Percentiles rank a stretch among this genome's conserved stretches.
Conservation (phyloP, 2,329 filamentous ascomycete genomes). For the Epichloe sp. region DNA sequence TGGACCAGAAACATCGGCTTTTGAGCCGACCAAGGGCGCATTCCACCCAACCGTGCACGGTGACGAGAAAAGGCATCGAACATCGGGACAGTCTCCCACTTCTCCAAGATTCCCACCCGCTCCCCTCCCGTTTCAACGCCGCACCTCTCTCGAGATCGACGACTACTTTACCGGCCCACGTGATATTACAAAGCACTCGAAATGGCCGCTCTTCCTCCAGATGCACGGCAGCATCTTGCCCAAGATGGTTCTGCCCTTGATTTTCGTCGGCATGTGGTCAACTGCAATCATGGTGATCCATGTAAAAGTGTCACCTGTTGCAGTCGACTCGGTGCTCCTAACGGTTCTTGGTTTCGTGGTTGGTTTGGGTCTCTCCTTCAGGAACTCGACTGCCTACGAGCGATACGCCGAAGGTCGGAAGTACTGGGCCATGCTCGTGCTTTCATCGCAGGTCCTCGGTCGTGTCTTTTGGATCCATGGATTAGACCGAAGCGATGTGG, state of each 20-base stretch:
- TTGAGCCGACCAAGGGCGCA: neutral
- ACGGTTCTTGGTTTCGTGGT: constrained; percentile 75
- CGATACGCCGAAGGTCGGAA: constrained; percentile 53
- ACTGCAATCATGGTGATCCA: constrained; percentile 47
- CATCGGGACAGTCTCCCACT: neutral
- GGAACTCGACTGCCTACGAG: constrained; percentile 66
- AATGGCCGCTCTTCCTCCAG: constrained; percentile 62
- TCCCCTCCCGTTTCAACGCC: constrained; percentile 11
- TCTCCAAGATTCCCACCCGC: neutral
- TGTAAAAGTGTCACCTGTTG: constrained; percentile 28
- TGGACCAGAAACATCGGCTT: neutral
- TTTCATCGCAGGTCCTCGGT: constrained; percentile 53
- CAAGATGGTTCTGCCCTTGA: constrained; percentile 57
- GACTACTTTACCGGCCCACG: constrained; percentile 55
- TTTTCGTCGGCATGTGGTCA: constrained; percentile 50
- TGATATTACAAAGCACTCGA: constrained; percentile 60
- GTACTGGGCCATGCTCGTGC: constrained; percentile 47
- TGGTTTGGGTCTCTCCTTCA: constrained; percentile 64
- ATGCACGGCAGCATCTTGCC: constrained; percentile 65
- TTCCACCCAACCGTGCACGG: neutral
- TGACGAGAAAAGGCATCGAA: neutral
- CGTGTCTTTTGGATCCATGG: constrained; percentile 76
- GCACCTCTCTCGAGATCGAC: constrained; percentile 34
- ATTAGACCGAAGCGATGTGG: constrained; percentile 36
- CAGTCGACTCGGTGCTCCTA: constrained; percentile 37